Base-by-base conservation (phyloP, 768 basidiomycete species). In the Crassisporium funariophilum region DNA sequence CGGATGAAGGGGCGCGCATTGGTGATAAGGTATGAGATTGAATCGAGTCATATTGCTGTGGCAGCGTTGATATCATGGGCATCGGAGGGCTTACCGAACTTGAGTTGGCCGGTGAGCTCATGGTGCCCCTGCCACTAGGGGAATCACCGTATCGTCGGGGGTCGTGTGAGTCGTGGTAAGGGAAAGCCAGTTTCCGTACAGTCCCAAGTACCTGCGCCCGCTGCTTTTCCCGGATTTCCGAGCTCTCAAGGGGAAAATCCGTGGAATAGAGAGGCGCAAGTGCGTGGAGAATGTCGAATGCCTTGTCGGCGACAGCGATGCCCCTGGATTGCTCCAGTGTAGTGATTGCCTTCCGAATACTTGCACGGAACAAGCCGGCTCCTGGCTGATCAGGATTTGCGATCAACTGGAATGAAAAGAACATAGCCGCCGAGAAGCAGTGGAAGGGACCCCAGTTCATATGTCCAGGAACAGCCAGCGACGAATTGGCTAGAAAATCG, bases 341-440 rank as follows among this genome's bases (percentile, higher is more conserved):
- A 10, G 71, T 61, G 50, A 84, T 76, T 11, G 85, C 82, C 61
- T 84, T 86, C 56, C 77, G 78, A 58, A 92, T 86, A 57, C 84
- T 86, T 24, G 78, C 77, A 15, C 88, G 84, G 69, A 90, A 90
- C 25, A 88, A 72, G 21, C 79, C 79, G 34, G 86, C 86, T 19
- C 86, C 88, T 35, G 86, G 84, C 53, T 89, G 88, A 50, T 87
- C 86, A 41, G 88, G 85, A 56, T 88, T 84, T 25, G 83, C 78
- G 57, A 91, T 84, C 39, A 91, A 77, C 57, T 91, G 88, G 69
- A 91, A 91, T n/a, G 87, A 86, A 77, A 91, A 90, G 69, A 91
- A 91, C 84, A 91, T 90, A 39, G 87, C 87, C 15, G 90, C 88
- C 38, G 84, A 84, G 71, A 91, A 91, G 55, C 85, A 81, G 59